Evolutionary conservation across 345 rosid genomes (phyloP).

Genomic region (Gossypium mustelinum): DNA sequence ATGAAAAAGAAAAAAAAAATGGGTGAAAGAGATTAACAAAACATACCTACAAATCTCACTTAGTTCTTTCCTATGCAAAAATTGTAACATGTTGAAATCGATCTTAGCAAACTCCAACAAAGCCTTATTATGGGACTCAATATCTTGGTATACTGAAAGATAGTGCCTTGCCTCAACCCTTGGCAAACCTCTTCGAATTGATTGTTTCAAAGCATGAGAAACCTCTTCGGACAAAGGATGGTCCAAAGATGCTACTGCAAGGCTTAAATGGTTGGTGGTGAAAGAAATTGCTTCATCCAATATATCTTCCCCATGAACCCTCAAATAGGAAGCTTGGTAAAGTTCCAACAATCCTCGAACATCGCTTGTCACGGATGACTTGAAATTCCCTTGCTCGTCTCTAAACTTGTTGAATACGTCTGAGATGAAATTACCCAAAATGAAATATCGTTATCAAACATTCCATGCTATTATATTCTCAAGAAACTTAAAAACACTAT

Average conservation of each 20-base stretch:
- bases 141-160: conserved; percentile 16
- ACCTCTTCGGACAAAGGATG: conserved; percentile 18
- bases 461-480: not conserved
- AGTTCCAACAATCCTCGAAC: conserved; percentile 25
- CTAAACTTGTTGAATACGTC: conserved; percentile 25
- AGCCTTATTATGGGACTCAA: not conserved
- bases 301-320: conserved; percentile 21
- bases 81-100: conserved; percentile 34
- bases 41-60: conserved; percentile 16
- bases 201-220: conserved; percentile 21
- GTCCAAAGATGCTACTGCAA: not conserved
- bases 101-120: conserved; percentile 32
- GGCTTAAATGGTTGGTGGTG: conserved; percentile 11
- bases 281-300: conserved; percentile 24
- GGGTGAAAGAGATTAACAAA: not conserved
- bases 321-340: conserved; percentile 26
- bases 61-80: conserved; percentile 24
- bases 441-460: not conserved
- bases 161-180: conserved; percentile 23
- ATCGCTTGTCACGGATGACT: conserved; percentile 1
- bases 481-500: not conserved
- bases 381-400: conserved; percentile 23
- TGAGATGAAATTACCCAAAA: not conserved
- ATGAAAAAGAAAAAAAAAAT: not conserved
- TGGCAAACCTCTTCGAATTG: conserved; percentile 18